Conservation (phyloP, 768 basidiomycete species). For the Cyclocybe aegerita region DNA sequence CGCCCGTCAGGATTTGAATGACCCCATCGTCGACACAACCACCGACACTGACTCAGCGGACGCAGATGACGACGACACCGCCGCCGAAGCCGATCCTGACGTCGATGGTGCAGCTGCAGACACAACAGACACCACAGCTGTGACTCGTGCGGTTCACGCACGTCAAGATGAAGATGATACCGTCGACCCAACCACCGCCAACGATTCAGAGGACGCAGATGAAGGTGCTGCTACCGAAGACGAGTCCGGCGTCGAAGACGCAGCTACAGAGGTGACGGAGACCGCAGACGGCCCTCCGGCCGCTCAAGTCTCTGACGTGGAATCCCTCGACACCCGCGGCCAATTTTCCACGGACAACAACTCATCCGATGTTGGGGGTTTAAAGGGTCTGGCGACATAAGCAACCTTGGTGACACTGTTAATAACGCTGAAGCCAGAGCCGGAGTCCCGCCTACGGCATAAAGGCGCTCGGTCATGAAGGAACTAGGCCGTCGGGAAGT, state of each 20-base stretch:
- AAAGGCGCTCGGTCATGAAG: too few species aligned
- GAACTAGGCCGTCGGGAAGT: too few species aligned
- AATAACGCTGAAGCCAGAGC: too few species aligned
- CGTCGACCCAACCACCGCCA: constrained; percentile 1
- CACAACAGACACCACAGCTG: neutral
- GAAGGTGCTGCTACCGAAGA: neutral
- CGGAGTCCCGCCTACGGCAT: too few species aligned
- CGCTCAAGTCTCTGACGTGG: too few species aligned
- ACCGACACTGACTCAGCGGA: neutral
- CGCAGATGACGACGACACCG: neutral
- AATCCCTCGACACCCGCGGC: too few species aligned
- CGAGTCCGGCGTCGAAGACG: too few species aligned
- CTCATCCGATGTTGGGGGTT: too few species aligned
- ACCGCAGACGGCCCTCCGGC: too few species aligned
- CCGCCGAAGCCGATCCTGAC: neutral
- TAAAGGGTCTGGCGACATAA: too few species aligned
- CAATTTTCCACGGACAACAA: too few species aligned
- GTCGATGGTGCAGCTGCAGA: neutral
- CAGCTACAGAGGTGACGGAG: neutral
- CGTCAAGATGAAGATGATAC: constrained; percentile 1
- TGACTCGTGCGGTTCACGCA: neutral
- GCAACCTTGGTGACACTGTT: too few species aligned
- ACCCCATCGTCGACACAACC: neutral
- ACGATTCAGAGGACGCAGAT: neutral
- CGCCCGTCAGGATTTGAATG: neutral